Evolutionary conservation across 2,329 filamentous ascomycete species (phyloP).

Genomic region (Fusarium austroafricanum): DNA sequence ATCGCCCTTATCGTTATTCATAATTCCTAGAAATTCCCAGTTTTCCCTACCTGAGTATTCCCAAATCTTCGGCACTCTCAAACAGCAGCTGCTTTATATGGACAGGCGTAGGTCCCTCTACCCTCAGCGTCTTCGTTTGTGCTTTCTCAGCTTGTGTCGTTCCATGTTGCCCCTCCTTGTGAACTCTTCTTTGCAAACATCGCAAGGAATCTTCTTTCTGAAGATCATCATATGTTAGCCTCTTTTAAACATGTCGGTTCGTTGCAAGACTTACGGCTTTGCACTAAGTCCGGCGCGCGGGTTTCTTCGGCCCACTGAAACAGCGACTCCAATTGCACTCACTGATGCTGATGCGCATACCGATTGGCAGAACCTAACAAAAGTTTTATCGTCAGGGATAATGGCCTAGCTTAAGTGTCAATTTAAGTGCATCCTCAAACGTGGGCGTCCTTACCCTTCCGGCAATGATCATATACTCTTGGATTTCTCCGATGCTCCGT

Average conservation of each 20-base stretch:
- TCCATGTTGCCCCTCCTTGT: not conserved
- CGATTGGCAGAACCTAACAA: not conserved
- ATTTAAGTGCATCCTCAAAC: too few species aligned
- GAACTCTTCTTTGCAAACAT: fast-evolving
- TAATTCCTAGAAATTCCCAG: too few species aligned
- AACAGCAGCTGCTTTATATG: too few species aligned
- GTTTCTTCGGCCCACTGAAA: not conserved
- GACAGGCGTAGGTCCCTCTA: too few species aligned
- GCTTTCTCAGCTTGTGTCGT: not conserved
- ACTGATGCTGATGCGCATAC: not conserved
- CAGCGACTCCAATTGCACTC: fast-evolving
- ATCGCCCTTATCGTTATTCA: too few species aligned
- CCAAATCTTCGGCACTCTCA: too few species aligned
- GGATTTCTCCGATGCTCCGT: fast-evolving
- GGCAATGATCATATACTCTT: not conserved
- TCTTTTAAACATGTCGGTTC: fast-evolving
- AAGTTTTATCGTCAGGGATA: fast-evolving
- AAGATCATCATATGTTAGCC: fast-evolving
- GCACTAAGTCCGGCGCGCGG: fast-evolving
- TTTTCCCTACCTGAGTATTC: too few species aligned
- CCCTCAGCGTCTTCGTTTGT: not conserved
- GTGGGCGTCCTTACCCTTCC: not conserved
- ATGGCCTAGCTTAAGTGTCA: fast-evolving
- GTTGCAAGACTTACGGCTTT: not conserved
- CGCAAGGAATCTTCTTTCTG: not conserved